Evolutionary conservation across 2,329 filamentous ascomycete genomes (phyloP).

Genomic region (Phialocephala sp.): DNA sequence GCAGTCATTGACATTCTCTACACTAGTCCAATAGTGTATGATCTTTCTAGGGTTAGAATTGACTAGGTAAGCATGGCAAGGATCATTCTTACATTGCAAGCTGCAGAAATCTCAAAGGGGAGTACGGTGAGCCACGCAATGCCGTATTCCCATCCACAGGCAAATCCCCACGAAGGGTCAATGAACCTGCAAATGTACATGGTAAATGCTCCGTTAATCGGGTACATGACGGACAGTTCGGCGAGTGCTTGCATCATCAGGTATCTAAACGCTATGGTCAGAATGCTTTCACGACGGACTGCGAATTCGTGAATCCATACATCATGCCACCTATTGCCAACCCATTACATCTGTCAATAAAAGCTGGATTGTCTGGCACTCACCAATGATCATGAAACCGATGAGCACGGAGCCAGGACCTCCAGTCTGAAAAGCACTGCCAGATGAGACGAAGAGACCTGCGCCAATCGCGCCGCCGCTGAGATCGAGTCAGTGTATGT

Average conservation of each 20-base stretch:
- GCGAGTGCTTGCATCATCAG: slow-evolving; percentile 82
- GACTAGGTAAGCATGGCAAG: slow-evolving; percentile 57
- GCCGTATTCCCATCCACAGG: slow-evolving; percentile 85
- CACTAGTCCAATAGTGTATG: slow-evolving; percentile 46
- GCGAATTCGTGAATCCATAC: slow-evolving; percentile 50
- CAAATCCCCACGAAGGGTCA: slow-evolving; percentile 92
- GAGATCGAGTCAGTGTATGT: slow-evolving; percentile 2
- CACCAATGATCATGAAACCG: slow-evolving; percentile 50
- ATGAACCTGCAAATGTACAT: slow-evolving; percentile 88
- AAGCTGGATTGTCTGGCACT: slow-evolving; percentile 60
- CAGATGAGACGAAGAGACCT: slow-evolving; percentile 52
- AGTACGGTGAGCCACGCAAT: slow-evolving; percentile 74
- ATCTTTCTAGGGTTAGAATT: slow-evolving; percentile 60
- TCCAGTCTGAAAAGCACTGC: slow-evolving; percentile 46
- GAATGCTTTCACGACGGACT: not conserved
- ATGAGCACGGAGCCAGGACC: slow-evolving; percentile 29
- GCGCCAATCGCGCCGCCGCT: slow-evolving; percentile 53
- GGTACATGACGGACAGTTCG: slow-evolving; percentile 86
- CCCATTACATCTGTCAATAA: slow-evolving; percentile 50
- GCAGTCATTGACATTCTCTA: slow-evolving; percentile 50
- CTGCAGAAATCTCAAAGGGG: slow-evolving; percentile 83
- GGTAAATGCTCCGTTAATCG: slow-evolving; percentile 87
- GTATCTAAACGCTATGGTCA: slow-evolving; percentile 27
- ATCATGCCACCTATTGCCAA: slow-evolving; percentile 84
- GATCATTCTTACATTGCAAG: slow-evolving; percentile 79